phyloP scores from a whole-genome alignment of 208 protist genomes.

The Leishmania aethiopica region DNA sequence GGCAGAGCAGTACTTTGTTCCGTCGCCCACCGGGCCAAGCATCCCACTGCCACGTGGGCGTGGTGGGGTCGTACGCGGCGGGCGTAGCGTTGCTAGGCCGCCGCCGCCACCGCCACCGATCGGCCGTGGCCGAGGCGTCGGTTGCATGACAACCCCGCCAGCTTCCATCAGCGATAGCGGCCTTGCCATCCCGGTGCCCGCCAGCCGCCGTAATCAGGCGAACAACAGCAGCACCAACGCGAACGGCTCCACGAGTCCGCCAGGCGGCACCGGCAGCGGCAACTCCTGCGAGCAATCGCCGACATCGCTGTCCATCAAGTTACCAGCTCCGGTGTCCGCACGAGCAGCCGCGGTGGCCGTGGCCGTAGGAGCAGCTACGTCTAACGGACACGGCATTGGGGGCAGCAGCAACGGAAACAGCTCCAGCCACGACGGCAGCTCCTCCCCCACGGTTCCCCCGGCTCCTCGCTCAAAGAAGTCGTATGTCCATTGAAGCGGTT shows the following conservation, averaged over 20 bases:
- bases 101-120: slow-evolving; percentile 19
- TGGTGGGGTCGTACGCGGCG: slow-evolving; percentile 21
- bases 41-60: slow-evolving; percentile 31
- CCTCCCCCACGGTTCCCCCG: slow-evolving; percentile 2
- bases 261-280: slow-evolving; percentile 1
- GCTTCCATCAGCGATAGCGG: slow-evolving; percentile 7
- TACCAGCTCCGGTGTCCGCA: slow-evolving; percentile 16
- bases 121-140: slow-evolving; percentile 15
- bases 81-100: slow-evolving; percentile 10
- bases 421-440: background rate
- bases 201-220: slow-evolving; percentile 29
- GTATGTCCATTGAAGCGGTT: background rate
- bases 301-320: slow-evolving; percentile 19
- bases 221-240: slow-evolving; percentile 20
- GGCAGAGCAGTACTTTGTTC: slow-evolving; percentile 2
- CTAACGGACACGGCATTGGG: background rate
- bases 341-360: background rate
- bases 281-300: slow-evolving; percentile 16
- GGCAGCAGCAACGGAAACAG: slow-evolving; percentile 10
- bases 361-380: background rate
- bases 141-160: background rate
- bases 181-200: slow-evolving; percentile 40
- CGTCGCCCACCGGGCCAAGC: slow-evolving; percentile 18
- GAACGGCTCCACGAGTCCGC: background rate
- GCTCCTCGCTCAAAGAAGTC: slow-evolving; percentile 17